Percentiles rank a stretch among this genome's conserved stretches.
These are phyloP conservation scores for Cokeromyces recurvatus DNA, from an alignment of 371 early-diverging fungal genomes.

Conservation along the genomic window DNA sequence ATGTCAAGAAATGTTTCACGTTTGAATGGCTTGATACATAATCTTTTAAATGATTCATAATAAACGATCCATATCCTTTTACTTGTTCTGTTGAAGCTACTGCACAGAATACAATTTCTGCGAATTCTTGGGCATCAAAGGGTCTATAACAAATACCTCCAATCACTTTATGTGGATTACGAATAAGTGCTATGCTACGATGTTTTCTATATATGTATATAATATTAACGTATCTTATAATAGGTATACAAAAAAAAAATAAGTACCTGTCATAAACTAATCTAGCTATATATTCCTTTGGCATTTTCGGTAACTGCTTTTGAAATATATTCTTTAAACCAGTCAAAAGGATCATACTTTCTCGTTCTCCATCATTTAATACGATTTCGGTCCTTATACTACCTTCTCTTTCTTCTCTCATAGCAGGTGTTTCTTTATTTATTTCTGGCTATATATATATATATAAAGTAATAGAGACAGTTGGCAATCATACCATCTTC, in stretches of 20 bases:
- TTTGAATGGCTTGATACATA: constrained; percentile 69
- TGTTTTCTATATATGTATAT: constrained; percentile 68
- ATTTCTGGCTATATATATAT: constrained; percentile 20
- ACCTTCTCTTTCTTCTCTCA: constrained; percentile 66
- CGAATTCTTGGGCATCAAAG: constrained; percentile 88
- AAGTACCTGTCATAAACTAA: constrained; percentile 85
- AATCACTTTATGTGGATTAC: constrained; percentile 70
- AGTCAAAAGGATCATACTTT: constrained; percentile 84
- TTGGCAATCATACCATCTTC: constrained; percentile 21
- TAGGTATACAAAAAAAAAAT: no score
- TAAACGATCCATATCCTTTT: constrained; percentile 91
- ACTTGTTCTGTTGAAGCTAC: constrained; percentile 94
- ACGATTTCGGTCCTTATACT: constrained; percentile 71
- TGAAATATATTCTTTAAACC: constrained; percentile 96
- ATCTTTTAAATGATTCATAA: constrained; percentile 95
- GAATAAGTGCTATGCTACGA: constrained; percentile 64
- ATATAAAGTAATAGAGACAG: no score
- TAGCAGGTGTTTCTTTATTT: constrained; percentile 42
- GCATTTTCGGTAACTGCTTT: constrained; percentile 99
- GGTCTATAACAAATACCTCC: constrained; percentile 98
- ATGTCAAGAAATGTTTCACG: constrained; percentile 92
- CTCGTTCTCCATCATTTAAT: constrained; percentile 70
- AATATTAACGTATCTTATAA: no score
- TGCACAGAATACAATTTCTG: constrained; percentile 99
- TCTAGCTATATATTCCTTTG: constrained; percentile 97